Percentiles rank a stretch among this genome's conserved stretches.
phyloP scores from a whole-genome alignment of 2,329 filamentous ascomycete species.

The Aspergillus spinulosporus region DNA sequence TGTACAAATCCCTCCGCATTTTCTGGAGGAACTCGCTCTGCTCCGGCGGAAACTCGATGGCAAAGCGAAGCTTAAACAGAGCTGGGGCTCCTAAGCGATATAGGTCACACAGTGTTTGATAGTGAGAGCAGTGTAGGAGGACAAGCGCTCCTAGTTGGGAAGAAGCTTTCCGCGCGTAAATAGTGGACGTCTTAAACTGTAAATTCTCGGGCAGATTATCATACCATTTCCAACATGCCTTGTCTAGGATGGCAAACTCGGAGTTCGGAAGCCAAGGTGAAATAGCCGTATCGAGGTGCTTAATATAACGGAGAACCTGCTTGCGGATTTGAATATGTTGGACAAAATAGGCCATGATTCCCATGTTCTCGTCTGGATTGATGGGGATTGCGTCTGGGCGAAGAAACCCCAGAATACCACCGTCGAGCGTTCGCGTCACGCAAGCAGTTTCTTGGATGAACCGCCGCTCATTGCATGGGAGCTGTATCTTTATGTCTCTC shows the following conservation, averaged over 20 bases:
- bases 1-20: constrained; percentile 6
- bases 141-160: constrained; percentile 11
- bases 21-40: constrained; percentile 9
- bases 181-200: constrained; percentile 1
- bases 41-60: constrained; percentile 10
- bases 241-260: constrained; percentile 11
- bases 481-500: constrained; percentile 13
- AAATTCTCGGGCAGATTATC: constrained; percentile 7
- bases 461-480: constrained; percentile 9
- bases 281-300: constrained; percentile 12
- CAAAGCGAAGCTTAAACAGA: constrained; percentile 10
- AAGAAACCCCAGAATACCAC: constrained; percentile 2
- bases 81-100: constrained; percentile 12
- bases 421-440: constrained; percentile 8
- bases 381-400: constrained; percentile 1
- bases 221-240: constrained; percentile 12
- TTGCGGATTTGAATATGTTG: constrained; percentile 13
- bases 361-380: constrained; percentile 10
- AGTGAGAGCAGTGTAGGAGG: constrained; percentile 10
- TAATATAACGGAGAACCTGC: constrained; percentile 14
- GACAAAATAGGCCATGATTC: constrained; percentile 12
- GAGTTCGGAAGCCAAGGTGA: constrained; percentile 14
- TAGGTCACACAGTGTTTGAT: constrained; percentile 12
- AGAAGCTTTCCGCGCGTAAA: constrained; percentile 12
- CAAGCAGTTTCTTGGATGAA: constrained; percentile 7